Evolutionary conservation across 345 rosid genomes (phyloP).

Genomic region (Clausena lansium): DNA sequence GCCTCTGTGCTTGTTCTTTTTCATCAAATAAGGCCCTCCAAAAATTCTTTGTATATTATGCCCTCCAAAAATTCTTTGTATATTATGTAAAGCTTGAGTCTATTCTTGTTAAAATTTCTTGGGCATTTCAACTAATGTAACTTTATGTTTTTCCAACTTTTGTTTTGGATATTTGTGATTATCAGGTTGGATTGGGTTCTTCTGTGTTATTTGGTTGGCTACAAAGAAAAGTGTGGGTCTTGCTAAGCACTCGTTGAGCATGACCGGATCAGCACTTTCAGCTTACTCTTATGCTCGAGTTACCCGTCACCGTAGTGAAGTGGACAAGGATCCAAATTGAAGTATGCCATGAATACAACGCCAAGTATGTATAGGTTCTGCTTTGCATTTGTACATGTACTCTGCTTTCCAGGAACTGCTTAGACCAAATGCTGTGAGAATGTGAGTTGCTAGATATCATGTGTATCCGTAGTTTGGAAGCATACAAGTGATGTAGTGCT

Average conservation of each 20-base stretch:
- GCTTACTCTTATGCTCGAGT: slow-evolving; percentile 38
- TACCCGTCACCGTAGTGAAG: slow-evolving; percentile 23
- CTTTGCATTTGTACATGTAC: background rate
- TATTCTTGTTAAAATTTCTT: background rate
- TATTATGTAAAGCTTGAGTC: background rate
- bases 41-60: too few relatives aligned
- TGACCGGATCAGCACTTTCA: slow-evolving; percentile 62
- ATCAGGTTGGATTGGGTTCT: slow-evolving; percentile 90
- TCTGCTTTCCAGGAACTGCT: background rate
- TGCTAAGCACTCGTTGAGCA: slow-evolving; percentile 54
- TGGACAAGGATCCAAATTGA: slow-evolving; percentile 21
- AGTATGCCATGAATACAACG: background rate
- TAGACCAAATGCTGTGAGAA: background rate
- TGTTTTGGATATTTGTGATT: slow-evolving; percentile 15
- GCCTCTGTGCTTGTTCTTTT: too few relatives aligned
- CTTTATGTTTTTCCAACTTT: background rate
- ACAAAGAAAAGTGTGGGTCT: slow-evolving; percentile 53
- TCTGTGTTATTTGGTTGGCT: slow-evolving; percentile 69
- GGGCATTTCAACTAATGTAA: background rate
- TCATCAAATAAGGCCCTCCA: background rate
- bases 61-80: too few relatives aligned
- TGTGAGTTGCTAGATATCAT: background rate
- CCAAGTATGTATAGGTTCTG: background rate
- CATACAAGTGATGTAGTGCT: background rate
- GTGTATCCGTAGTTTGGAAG: slow-evolving; percentile 7